Evolutionary conservation across 2,329 filamentous ascomycete genomes (phyloP).

Genomic region (Cercospora zeina): DNA sequence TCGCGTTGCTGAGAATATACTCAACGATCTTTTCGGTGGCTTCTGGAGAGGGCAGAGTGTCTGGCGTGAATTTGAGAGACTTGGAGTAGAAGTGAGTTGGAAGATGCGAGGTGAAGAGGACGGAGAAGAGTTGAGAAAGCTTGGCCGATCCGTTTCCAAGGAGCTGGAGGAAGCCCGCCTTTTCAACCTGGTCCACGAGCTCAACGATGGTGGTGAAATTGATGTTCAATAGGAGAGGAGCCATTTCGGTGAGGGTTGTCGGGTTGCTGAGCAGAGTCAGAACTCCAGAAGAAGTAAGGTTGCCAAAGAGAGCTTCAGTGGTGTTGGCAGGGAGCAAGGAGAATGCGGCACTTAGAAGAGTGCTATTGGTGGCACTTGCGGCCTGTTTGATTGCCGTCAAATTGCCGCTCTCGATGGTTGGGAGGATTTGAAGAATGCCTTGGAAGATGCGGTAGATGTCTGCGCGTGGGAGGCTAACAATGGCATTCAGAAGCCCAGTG

Average conservation of each 20-base stretch:
- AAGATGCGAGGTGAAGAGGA: conserved; percentile 19
- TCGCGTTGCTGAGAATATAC: conserved; percentile 19
- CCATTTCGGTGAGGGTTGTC: conserved; percentile 16
- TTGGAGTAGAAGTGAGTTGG: conserved; percentile 29
- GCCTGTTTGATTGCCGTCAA: conserved; percentile 13
- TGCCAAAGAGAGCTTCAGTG: conserved; percentile 18
- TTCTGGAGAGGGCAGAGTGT: conserved; percentile 9
- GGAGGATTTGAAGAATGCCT: conserved; percentile 18
- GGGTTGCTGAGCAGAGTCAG: conserved; percentile 20
- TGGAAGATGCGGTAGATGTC: conserved; percentile 14
- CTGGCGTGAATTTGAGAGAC: conserved; percentile 17
- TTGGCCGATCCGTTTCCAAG: conserved; percentile 8
- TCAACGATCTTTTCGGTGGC: conserved; percentile 20
- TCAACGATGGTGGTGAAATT: conserved; percentile 23
- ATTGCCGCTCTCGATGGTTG: conserved; percentile 18
- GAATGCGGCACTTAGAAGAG: conserved; percentile 13
- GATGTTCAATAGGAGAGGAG: conserved; percentile 19
- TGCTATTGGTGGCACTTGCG: conserved; percentile 19
- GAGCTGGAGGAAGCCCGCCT: conserved; percentile 7
- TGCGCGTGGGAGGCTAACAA: conserved; percentile 14
- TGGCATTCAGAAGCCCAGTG: conserved; percentile 18
- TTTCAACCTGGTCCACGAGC: conserved; percentile 17
- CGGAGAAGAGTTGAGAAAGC: conserved; percentile 18
- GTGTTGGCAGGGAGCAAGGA: neutral
- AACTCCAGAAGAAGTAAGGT: conserved; percentile 17